Evolutionary conservation across 2,329 filamentous ascomycete genomes (phyloP).

Genomic region (Chaetomiaceae sp.): DNA sequence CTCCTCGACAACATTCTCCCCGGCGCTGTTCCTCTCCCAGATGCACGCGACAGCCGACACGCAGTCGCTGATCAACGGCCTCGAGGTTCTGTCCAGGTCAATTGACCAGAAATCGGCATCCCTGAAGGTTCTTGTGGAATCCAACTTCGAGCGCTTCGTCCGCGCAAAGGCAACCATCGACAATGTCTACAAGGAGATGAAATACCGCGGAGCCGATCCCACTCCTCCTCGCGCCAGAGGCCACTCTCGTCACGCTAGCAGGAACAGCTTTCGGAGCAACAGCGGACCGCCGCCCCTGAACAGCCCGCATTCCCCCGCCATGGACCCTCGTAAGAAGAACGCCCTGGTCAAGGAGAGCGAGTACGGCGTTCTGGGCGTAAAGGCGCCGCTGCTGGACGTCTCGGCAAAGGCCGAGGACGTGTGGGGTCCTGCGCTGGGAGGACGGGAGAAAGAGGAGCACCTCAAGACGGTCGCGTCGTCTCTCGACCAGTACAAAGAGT

Average conservation of each 20-base stretch:
- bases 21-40: constrained; percentile 84
- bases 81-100: constrained; percentile 80
- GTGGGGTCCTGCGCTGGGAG: constrained; percentile 90
- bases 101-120: constrained; percentile 98
- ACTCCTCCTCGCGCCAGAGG: constrained; percentile 39
- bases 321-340: constrained; percentile 72
- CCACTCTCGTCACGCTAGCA: constrained; percentile 65
- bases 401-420: constrained; percentile 94
- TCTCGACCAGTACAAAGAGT: constrained; percentile 72
- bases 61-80: constrained; percentile 69
- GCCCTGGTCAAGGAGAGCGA: constrained; percentile 89
- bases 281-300: constrained; percentile 35
- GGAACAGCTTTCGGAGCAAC: constrained; percentile 58
- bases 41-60: constrained; percentile 85
- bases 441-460: constrained; percentile 83
- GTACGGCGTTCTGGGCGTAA: constrained; percentile 83
- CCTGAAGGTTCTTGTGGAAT: constrained; percentile 91
- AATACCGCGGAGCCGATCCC: constrained; percentile 58
- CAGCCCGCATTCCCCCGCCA: constrained; percentile 34
- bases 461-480: constrained; percentile 72
- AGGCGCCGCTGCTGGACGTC: constrained; percentile 79
- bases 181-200: constrained; percentile 99
- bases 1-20: constrained; percentile 93
- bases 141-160: constrained; percentile 97
- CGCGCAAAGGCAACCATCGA: constrained; percentile 96